These are phyloP conservation scores for Lithohypha guttulata DNA, from an alignment of 2,329 filamentous ascomycete genomes.

Conservation along the genomic window DNA sequence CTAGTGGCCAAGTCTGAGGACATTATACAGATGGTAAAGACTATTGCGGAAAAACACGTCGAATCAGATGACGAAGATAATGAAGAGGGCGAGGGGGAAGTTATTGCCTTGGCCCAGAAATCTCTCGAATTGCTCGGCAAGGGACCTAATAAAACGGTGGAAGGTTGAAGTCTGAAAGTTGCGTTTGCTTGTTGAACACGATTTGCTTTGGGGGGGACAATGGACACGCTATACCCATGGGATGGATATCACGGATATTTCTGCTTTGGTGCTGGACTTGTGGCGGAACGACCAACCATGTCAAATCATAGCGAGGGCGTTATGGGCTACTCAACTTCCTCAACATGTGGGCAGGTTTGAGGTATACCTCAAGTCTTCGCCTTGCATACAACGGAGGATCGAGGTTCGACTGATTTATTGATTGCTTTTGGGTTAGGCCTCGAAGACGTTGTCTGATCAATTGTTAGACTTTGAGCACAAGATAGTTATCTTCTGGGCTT, in stretches of 20 bases:
- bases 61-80: slow-evolving; percentile 78
- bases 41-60: slow-evolving; percentile 78
- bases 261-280: background rate
- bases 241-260: background rate
- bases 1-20: slow-evolving; percentile 84
- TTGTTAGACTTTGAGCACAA: too few species aligned
- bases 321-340: background rate
- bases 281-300: background rate
- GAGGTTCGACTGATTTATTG: too few species aligned
- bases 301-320: slow-evolving; percentile 10
- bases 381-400: too few species aligned
- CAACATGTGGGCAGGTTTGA: background rate
- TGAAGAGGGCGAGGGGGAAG: slow-evolving; percentile 85
- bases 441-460: too few species aligned
- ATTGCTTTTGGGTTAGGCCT: too few species aligned
- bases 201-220: background rate
- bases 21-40: slow-evolving; percentile 82
- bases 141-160: slow-evolving; percentile 63
- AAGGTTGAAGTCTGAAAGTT: slow-evolving; percentile 43
- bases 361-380: too few species aligned
- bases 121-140: slow-evolving; percentile 80
- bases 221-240: slow-evolving; percentile 3
- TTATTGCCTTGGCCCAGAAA: slow-evolving; percentile 78
- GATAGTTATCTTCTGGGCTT: too few species aligned
- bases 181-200: slow-evolving; percentile 3